Conservation (phyloP, 768 basidiomycete species). For the Auriscalpium microsporum region DNA sequence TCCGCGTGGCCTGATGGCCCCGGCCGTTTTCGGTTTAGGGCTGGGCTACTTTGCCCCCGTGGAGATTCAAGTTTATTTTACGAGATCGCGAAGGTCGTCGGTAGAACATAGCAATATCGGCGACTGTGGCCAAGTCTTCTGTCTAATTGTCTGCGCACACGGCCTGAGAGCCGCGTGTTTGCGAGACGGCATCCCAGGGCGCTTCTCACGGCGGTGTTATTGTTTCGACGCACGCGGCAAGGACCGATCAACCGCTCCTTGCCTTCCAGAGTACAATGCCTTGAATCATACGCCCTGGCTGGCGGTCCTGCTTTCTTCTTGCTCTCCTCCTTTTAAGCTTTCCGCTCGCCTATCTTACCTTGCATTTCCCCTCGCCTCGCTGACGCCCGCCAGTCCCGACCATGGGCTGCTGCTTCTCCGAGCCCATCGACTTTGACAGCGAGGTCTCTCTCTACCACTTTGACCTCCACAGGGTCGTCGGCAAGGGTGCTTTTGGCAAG, state of each 20-base stretch:
- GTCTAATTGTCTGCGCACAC: slow-evolving; percentile 3
- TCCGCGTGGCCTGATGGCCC: no score
- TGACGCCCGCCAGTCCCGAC: slow-evolving; percentile 1
- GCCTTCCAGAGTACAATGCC: slow-evolving; percentile 9
- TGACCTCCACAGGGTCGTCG: slow-evolving; percentile 89
- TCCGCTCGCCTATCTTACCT: not conserved
- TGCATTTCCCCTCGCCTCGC: not conserved
- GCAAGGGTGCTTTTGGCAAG: slow-evolving; percentile 98
- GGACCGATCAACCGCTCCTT: slow-evolving; percentile 4
- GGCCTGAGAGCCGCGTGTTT: not conserved
- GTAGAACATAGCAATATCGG: no score
- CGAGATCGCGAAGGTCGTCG: no score
- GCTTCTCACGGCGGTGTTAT: slow-evolving; percentile 6
- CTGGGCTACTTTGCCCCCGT: no score
- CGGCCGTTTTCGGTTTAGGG: not conserved
- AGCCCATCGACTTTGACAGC: slow-evolving; percentile 48
- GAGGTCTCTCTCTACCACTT: slow-evolving; percentile 90
- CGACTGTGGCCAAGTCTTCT: not conserved
- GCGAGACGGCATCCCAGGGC: not conserved
- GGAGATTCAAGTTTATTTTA: no score
- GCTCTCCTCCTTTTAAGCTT: slow-evolving; percentile 11
- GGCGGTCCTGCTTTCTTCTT: slow-evolving; percentile 1
- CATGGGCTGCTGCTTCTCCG: slow-evolving; percentile 25
- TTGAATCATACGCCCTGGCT: not conserved
- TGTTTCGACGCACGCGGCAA: slow-evolving; percentile 1